Base-by-base conservation (phyloP, 306 rosid species). In the Sesbania bispinosa region DNA sequence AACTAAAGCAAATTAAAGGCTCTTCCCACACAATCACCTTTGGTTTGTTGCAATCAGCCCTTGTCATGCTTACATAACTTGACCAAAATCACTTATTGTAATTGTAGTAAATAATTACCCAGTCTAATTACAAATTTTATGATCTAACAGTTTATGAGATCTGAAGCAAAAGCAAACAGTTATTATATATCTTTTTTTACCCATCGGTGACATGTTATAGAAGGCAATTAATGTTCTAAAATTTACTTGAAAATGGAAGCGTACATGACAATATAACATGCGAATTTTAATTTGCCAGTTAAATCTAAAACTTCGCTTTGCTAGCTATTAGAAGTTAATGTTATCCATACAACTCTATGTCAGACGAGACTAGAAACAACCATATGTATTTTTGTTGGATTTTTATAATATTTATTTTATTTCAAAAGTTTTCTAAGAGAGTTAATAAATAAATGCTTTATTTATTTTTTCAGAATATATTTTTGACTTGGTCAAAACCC, bases 61-160 rank as follows among this genome's bases (percentile, higher is more conserved):
- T 46, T 47, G 74, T 80, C 85, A 86, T 62, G 82, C 74, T 76
- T 67, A 46, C 80, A 13, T 62, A 20, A 72, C 32, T 33, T n/a
- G n/a, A n/a, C n/a, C 9, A 11, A 29, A 58, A 27, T 21, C 15
- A 18, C 47, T n/a, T n/a, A n/a, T n/a, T n/a, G n/a, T n/a, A n/a
- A n/a, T n/a, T n/a, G n/a, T n/a, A n/a, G n/a, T n/a, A 27, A 1
- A 62, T 39, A 20, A 48, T 20, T 38, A 20, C 21, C 0, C 1
- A 2, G 14, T 41, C 14, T 23, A n/a, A 24, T 26, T 14, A 42
- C 7, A 71, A 57, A n/a, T n/a, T 45, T 43, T 3, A 7, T 21
- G 33, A 19, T 60, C n/a, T 46, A 15, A 39, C 52, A 36, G 8
- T 9, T 36, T 8, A 3, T 62, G 53, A 27, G 6, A 43, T 39